phyloP scores from a whole-genome alignment of 257 asterid genomes.

The Linaria vulgaris region DNA sequence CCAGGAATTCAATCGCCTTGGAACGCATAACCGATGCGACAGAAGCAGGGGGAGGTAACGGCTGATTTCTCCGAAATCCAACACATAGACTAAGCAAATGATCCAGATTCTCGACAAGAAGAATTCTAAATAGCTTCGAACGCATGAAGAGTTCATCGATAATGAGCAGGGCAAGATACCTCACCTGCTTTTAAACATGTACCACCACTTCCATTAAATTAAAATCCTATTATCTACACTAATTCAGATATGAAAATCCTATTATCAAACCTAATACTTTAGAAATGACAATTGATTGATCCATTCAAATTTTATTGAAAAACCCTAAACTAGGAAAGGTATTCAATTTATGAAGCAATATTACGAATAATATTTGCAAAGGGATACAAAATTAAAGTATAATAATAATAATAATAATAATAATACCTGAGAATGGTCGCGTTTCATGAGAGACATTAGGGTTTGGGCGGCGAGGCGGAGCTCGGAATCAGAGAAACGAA shows the following conservation, averaged over 20 bases:
- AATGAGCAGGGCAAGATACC: constrained; percentile 83
- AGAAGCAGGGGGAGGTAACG: constrained; percentile 81
- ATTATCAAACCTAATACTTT: too few relatives aligned
- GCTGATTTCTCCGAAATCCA: constrained; percentile 72
- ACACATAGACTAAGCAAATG: constrained; percentile 70
- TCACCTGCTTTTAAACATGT: constrained; percentile 49
- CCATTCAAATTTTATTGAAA: too few relatives aligned
- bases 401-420: too few relatives aligned
- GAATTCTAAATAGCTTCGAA: constrained; percentile 76
- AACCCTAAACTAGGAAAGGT: too few relatives aligned
- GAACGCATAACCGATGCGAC: constrained; percentile 70
- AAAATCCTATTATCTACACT: too few relatives aligned
- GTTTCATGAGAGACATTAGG: constrained; percentile 78
- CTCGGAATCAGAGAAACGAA: constrained; percentile 78
- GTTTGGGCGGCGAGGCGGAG: constrained; percentile 76
- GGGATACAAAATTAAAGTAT: too few relatives aligned
- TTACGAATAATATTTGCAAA: too few relatives aligned
- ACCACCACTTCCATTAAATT: neutral
- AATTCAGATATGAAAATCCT: too few relatives aligned
- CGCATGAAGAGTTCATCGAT: constrained; percentile 93
- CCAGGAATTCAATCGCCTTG: constrained; percentile 82
- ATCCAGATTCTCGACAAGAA: constrained; percentile 74
- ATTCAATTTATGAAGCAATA: too few relatives aligned
- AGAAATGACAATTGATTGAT: too few relatives aligned
- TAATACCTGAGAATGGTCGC: constrained; percentile 93